Evolutionary conservation across 768 basidiomycete species (phyloP).

Genomic region (Mycena haematopus): DNA sequence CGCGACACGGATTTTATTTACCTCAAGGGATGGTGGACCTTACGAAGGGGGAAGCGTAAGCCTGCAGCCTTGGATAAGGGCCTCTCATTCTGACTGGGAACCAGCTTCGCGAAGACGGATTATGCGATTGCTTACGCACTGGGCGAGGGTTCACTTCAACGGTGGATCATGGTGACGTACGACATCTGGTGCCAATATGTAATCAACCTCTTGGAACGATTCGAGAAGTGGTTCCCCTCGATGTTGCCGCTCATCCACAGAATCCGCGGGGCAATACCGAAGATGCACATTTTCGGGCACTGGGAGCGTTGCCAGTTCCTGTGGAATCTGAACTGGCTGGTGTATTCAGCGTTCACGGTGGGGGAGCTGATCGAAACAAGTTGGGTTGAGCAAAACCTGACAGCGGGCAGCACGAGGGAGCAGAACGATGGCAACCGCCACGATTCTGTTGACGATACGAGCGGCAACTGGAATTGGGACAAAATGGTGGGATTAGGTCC

Average conservation of each 20-base stretch:
- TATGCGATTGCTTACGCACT: not conserved
- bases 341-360: too few species aligned
- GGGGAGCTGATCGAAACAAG: constrained; percentile 37
- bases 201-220: not conserved
- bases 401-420: constrained; percentile 29
- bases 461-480: constrained; percentile 24
- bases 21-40: constrained; percentile 23
- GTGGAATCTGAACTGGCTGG: constrained; percentile 36
- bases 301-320: constrained; percentile 32
- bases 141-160: not conserved
- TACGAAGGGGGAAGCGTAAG: constrained; percentile 18
- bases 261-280: not conserved
- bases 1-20: constrained; percentile 37
- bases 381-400: constrained; percentile 28
- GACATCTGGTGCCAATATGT: not conserved
- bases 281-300: constrained; percentile 32
- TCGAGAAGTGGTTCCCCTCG: not conserved
- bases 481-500: constrained; percentile 7
- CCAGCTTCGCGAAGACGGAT: constrained; percentile 16
- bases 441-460: constrained; percentile 21
- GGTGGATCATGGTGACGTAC: not conserved
- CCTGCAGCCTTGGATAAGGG: too few species aligned
- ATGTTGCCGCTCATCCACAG: not conserved
- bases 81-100: not conserved
- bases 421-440: constrained; percentile 30